phyloP scores from a whole-genome alignment of 768 basidiomycete species.

The Albatrellus ellisii region DNA sequence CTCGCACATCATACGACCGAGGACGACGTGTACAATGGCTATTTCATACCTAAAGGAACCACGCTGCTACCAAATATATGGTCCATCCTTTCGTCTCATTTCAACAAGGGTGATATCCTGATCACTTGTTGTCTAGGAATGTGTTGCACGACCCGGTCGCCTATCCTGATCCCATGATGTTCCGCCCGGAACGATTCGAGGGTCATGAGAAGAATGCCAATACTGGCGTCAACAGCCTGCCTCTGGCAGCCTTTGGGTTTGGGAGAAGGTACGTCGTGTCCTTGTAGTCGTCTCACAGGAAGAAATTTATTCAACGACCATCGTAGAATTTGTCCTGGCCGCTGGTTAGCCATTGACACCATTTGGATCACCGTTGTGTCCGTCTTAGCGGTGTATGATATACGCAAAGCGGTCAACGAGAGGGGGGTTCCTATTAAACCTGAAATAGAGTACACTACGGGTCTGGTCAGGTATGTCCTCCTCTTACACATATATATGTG shows the following conservation, averaged over 20 bases:
- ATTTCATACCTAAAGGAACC: constrained; percentile 17
- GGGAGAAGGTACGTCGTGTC: constrained; percentile 10
- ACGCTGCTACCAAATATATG: constrained; percentile 14
- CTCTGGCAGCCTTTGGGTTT: no score
- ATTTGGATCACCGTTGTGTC: constrained; percentile 13
- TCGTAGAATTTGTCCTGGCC: constrained; percentile 9
- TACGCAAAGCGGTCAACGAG: constrained; percentile 7
- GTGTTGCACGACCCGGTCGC: constrained; percentile 11
- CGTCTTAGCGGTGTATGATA: constrained; percentile 9
- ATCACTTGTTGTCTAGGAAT: constrained; percentile 5
- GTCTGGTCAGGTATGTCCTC: constrained; percentile 3
- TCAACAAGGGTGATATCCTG: neutral
- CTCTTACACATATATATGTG: neutral
- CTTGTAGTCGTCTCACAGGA: neutral
- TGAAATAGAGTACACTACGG: constrained; percentile 6
- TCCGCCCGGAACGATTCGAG: constrained; percentile 14
- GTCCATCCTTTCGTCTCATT: constrained; percentile 1
- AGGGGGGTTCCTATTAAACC: constrained; percentile 8
- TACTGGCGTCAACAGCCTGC: constrained; percentile 6
- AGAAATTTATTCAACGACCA: neutral
- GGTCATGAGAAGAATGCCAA: constrained; percentile 1
- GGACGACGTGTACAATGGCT: constrained; percentile 17
- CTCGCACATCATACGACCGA: constrained; percentile 12
- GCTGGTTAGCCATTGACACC: constrained; percentile 11
- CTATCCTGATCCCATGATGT: constrained; percentile 11